phyloP scores from a whole-genome alignment of 2,329 filamentous ascomycete species.

The Sarocladiaceae sp. region DNA sequence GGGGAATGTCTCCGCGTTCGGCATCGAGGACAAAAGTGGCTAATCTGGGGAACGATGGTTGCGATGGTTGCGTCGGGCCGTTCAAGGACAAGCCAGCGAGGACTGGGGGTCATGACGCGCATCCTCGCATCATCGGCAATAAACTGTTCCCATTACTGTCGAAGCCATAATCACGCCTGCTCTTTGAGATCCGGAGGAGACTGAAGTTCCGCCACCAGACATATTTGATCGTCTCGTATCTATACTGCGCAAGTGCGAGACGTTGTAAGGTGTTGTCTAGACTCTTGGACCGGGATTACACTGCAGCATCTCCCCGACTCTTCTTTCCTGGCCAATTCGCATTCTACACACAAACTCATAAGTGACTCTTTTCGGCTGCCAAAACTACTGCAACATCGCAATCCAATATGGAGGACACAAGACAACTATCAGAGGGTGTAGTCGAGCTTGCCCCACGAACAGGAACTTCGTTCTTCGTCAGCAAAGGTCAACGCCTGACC shows the following conservation, averaged over 20 bases:
- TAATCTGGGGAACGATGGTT: background rate
- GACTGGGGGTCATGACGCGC: background rate
- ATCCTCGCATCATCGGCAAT: constrained; percentile 1
- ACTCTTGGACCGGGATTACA: no score
- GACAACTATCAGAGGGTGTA: background rate
- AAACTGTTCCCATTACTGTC: background rate
- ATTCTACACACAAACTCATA: no score
- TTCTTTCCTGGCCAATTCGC: no score
- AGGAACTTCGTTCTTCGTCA: background rate
- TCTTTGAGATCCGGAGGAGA: no score
- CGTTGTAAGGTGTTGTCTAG: no score
- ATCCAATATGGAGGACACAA: background rate
- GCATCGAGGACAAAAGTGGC: background rate
- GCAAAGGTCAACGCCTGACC: background rate
- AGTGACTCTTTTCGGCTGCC: no score
- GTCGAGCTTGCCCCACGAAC: background rate
- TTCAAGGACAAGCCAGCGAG: background rate
- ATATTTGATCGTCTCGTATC: no score
- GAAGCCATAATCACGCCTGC: no score
- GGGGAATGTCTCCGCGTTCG: background rate
- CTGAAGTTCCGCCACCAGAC: no score
- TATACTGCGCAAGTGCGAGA: no score
- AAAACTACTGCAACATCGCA: no score
- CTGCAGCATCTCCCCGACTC: no score
- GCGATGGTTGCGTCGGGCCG: background rate